These are phyloP conservation scores for Lactarius psammicola DNA, from an alignment of 768 basidiomycete genomes.

Conservation along the genomic window DNA sequence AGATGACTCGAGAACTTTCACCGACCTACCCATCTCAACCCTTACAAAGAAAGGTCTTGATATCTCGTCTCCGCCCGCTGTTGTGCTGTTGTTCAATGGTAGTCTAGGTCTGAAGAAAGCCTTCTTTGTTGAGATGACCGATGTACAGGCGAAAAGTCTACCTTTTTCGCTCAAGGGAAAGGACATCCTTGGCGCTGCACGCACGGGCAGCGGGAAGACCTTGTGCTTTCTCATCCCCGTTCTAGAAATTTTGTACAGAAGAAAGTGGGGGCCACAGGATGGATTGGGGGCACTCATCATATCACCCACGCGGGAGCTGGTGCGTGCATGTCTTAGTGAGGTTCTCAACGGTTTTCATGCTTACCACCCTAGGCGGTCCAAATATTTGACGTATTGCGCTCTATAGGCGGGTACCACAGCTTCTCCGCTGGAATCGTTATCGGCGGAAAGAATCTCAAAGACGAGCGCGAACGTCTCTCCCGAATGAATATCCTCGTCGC, in stretches of 20 bases:
- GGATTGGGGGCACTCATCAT: conserved; percentile 88
- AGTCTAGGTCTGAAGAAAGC: conserved; percentile 76
- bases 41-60: conserved; percentile 28
- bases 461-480: conserved; percentile 82
- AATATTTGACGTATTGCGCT: conserved; percentile 95
- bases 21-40: conserved; percentile 27
- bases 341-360: conserved; percentile 11
- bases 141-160: conserved; percentile 63
- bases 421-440: conserved; percentile 96
- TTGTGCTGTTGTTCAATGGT: background rate
- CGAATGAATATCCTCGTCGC: conserved; percentile 99
- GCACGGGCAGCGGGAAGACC: conserved; percentile 74
- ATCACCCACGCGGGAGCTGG: conserved; percentile 90
- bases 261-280: conserved; percentile 70
- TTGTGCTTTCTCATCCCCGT: conserved; percentile 69
- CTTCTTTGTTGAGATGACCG: conserved; percentile 85
- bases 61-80: background rate
- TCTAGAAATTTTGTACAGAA: conserved; percentile 61
- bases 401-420: conserved; percentile 84
- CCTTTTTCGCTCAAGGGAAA: conserved; percentile 59
- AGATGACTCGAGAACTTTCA: conserved; percentile 22
- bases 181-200: conserved; percentile 67
- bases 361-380: conserved; percentile 73
- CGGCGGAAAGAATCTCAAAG: conserved; percentile 92
- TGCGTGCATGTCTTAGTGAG: conserved; percentile 39